Evolutionary conservation across 2,329 filamentous ascomycete genomes (phyloP).

Genomic region (Blastomyces parvus): DNA sequence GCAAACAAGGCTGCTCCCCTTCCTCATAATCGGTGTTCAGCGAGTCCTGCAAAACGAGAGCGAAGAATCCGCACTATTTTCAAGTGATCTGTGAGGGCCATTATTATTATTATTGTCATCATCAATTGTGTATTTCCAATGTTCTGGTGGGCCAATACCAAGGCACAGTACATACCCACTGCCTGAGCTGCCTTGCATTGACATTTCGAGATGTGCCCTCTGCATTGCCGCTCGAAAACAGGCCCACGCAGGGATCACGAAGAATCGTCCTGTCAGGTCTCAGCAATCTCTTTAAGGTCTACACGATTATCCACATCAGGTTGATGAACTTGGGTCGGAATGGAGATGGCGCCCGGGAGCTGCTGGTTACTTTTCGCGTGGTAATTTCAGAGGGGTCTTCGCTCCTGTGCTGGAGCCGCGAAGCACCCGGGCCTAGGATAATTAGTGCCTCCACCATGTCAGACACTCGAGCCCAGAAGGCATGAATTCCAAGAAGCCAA

Average conservation of each 20-base stretch:
- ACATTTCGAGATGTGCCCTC: neutral
- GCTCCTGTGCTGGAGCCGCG: neutral
- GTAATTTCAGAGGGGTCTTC: slow-evolving; percentile 2
- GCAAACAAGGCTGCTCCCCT: neutral
- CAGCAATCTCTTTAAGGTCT: neutral
- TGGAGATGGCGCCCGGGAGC: neutral
- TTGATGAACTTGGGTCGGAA: neutral
- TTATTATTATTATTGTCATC: neutral
- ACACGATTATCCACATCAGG: neutral
- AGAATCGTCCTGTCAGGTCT: neutral
- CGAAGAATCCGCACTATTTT: neutral
- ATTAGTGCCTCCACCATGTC: neutral
- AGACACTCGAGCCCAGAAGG: neutral
- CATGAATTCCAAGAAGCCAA: neutral
- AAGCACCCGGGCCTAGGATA: neutral
- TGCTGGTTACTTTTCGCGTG: slow-evolving; percentile 2
- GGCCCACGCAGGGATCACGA: neutral
- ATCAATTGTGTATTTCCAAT: neutral
- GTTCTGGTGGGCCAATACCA: neutral
- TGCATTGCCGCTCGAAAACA: neutral
- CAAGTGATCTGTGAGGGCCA: neutral
- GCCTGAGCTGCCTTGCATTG: neutral
- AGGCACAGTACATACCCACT: neutral
- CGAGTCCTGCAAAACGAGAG: neutral
- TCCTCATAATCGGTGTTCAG: neutral